A percentile compares a stretch with the other conserved stretches of the same genome.
These are phyloP conservation scores for Brachypodium distachyon DNA, from an alignment of 202 grass and related monocot genomes.

Conservation along the genomic window DNA sequence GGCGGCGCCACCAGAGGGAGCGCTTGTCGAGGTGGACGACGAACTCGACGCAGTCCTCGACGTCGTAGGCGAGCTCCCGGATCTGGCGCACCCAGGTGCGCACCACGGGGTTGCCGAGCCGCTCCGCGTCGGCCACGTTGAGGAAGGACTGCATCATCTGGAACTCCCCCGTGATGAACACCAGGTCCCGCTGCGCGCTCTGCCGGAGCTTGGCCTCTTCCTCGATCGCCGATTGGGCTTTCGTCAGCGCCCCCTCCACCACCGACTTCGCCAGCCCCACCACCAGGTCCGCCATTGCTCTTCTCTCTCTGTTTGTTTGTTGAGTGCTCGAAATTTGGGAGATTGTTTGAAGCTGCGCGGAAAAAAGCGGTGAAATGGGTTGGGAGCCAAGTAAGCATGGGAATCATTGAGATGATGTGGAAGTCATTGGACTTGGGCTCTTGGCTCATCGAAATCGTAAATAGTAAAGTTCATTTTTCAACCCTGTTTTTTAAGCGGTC, in stretches of 20 bases:
- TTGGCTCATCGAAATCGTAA: no score
- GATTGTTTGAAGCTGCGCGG: no score
- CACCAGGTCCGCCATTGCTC: constrained; percentile 13
- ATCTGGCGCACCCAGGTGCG: constrained; percentile 27
- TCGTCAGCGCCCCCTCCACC: background rate
- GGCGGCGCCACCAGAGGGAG: background rate
- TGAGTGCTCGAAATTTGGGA: background rate
- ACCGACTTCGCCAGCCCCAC: constrained; percentile 14
- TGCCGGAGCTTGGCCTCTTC: constrained; percentile 4
- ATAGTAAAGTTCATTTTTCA: no score
- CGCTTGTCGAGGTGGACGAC: constrained; percentile 22
- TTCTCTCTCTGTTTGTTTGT: background rate
- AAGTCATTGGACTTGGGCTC: no score
- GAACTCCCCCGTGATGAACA: constrained; percentile 20
- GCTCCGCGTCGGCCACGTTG: constrained; percentile 17
- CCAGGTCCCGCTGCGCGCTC: constrained; percentile 10
- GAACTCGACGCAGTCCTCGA: constrained; percentile 44
- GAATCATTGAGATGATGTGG: no score
- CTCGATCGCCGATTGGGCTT: constrained; percentile 8
- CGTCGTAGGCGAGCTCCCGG: constrained; percentile 30
- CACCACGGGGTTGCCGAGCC: background rate
- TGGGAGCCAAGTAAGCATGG: no score
- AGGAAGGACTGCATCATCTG: constrained; percentile 16
- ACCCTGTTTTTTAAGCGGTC: no score
- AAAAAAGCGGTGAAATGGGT: no score